phyloP scores from a whole-genome alignment of 2,329 filamentous ascomycete genomes.

The Scedosporium dehoogii region DNA sequence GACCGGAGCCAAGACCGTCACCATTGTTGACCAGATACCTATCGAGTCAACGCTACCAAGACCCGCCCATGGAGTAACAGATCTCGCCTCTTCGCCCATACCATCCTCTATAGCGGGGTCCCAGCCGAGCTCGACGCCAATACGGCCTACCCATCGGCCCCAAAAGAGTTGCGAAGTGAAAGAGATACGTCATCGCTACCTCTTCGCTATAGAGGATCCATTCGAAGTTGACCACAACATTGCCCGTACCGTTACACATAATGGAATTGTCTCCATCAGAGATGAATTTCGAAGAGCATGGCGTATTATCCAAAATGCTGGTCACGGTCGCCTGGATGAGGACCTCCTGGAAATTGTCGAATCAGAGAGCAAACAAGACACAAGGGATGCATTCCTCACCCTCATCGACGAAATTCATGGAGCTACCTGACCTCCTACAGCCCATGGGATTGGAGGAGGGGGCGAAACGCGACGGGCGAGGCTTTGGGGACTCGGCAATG shows the following conservation, averaged over 20 bases:
- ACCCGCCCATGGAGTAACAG: not conserved
- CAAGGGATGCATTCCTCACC: slow-evolving; percentile 23
- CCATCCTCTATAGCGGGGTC: not conserved
- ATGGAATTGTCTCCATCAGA: slow-evolving; percentile 70
- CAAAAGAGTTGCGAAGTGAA: slow-evolving; percentile 30
- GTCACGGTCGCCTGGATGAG: slow-evolving; percentile 31
- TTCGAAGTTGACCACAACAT: slow-evolving; percentile 87
- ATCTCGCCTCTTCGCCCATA: not conserved
- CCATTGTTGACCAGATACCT: slow-evolving; percentile 7
- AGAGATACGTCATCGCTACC: slow-evolving; percentile 68
- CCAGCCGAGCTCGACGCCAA: not conserved
- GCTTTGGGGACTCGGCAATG: too few species aligned
- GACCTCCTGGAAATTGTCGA: slow-evolving; percentile 44
- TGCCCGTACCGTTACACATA: slow-evolving; percentile 73
- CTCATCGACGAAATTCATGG: slow-evolving; percentile 32
- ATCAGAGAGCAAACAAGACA: slow-evolving; percentile 20
- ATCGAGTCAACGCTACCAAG: not conserved
- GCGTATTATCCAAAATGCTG: slow-evolving; percentile 52
- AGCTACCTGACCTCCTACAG: not conserved
- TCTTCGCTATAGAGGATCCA: slow-evolving; percentile 86
- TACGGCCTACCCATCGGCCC: not conserved
- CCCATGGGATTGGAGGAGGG: too few species aligned
- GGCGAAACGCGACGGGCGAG: too few species aligned
- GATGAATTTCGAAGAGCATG: slow-evolving; percentile 78
- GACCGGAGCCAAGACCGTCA: slow-evolving; percentile 68